A percentile compares a stretch with the other conserved stretches of the same genome.
phyloP scores from a whole-genome alignment of 148 eudicot species.

The Amaranthus hypochondriacus region DNA sequence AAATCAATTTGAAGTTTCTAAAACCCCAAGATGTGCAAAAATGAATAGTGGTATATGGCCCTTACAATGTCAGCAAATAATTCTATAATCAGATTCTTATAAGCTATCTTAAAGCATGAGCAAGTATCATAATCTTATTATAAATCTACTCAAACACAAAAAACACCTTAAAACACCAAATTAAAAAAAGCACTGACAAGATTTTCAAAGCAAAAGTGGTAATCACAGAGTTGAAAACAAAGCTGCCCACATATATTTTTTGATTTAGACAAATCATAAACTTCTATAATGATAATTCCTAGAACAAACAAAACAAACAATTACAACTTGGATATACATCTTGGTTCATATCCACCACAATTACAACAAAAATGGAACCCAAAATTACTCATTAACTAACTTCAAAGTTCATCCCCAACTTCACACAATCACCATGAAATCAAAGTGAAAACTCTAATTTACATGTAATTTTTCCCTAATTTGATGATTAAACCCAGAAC shows the following conservation, averaged over 20 bases:
- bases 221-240: slow-evolving; percentile 21
- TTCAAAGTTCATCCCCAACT: slow-evolving; percentile 16
- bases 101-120: slow-evolving; percentile 12
- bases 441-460: neutral
- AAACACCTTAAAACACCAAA: slow-evolving; percentile 11
- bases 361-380: slow-evolving; percentile 3
- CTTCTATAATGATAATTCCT: slow-evolving; percentile 1
- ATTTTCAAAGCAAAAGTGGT: slow-evolving; percentile 18
- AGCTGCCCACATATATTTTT: slow-evolving; percentile 14
- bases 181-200: slow-evolving; percentile 22
- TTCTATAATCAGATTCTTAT: slow-evolving; percentile 13
- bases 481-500: slow-evolving; percentile 14
- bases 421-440: slow-evolving; percentile 3
- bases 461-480: neutral
- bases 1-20: slow-evolving; percentile 3
- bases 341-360: slow-evolving; percentile 14
- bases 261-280: slow-evolving; percentile 17
- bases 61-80: neutral
- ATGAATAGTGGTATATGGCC: slow-evolving; percentile 12
- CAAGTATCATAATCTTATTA: slow-evolving; percentile 1
- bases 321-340: neutral
- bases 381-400: slow-evolving; percentile 1
- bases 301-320: neutral
- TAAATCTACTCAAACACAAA: slow-evolving; percentile 15
- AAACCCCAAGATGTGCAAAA: neutral